These are phyloP conservation scores for Agroathelia rolfsii DNA, from an alignment of 1,284 basidiomycete species.

Conservation along the genomic window DNA sequence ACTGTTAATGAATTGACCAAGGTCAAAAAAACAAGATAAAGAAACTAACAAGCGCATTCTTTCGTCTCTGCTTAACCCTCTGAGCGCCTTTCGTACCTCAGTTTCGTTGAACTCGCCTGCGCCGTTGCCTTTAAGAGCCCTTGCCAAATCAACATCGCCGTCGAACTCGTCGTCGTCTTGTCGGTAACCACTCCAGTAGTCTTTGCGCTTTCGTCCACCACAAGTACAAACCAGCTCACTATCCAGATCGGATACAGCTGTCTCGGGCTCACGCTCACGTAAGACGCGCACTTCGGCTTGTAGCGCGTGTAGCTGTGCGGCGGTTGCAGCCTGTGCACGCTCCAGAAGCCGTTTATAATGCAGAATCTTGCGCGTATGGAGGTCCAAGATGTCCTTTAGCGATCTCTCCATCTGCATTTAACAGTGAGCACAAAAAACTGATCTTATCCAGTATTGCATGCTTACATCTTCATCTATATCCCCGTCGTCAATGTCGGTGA, in stretches of 20 bases:
- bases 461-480: slow-evolving; percentile 60
- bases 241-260: slow-evolving; percentile 14
- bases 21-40: slow-evolving; percentile 6
- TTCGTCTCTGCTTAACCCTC: slow-evolving; percentile 52
- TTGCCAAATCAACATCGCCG: slow-evolving; percentile 32
- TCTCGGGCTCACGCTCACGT: slow-evolving; percentile 29
- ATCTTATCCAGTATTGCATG: slow-evolving; percentile 9
- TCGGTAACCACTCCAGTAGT: slow-evolving; percentile 57
- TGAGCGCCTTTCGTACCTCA: slow-evolving; percentile 54
- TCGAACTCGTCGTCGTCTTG: slow-evolving; percentile 29
- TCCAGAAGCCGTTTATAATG: slow-evolving; percentile 69
- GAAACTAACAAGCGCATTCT: slow-evolving; percentile 60
- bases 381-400: slow-evolving; percentile 39
- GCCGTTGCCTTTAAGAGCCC: slow-evolving; percentile 40
- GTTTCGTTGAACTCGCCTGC: slow-evolving; percentile 54
- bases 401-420: slow-evolving; percentile 59
- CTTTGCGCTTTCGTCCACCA: slow-evolving; percentile 43
- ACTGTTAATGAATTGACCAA: too few species aligned
- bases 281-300: slow-evolving; percentile 62
- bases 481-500: slow-evolving; percentile 58
- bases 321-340: slow-evolving; percentile 62
- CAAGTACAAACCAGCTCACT: slow-evolving; percentile 45
- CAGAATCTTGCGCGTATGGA: slow-evolving; percentile 57
- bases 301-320: slow-evolving; percentile 69
- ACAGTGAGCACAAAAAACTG: slow-evolving; percentile 1